Evolutionary conservation across 1,139 yeast species (phyloP).

Genomic region (Chernovozyma aurita): DNA sequence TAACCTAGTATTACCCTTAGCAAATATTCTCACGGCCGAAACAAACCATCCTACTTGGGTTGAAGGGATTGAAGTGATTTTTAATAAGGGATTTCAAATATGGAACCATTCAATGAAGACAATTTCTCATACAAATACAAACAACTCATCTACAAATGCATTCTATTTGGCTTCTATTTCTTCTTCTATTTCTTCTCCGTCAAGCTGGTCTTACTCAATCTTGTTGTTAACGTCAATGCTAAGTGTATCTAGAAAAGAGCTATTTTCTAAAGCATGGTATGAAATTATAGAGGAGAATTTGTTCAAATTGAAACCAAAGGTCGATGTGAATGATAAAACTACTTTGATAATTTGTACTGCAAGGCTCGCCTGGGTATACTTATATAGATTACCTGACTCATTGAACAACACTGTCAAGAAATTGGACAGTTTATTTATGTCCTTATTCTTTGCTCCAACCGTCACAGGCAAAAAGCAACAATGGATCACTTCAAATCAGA

Average conservation of each 20-base stretch:
- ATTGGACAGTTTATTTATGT: constrained; percentile 46
- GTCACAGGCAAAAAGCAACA: constrained; percentile 56
- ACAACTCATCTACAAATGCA: constrained; percentile 3
- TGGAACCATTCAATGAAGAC: constrained; percentile 24
- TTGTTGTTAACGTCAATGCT: constrained; percentile 69
- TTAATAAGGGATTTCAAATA: constrained; percentile 41
- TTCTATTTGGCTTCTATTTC: neutral
- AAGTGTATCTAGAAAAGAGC: constrained; percentile 75
- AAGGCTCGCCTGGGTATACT: constrained; percentile 82
- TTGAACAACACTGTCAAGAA: constrained; percentile 75
- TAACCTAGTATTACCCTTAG: constrained; percentile 72
- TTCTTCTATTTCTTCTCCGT: constrained; percentile 1
- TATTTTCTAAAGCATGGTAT: constrained; percentile 76
- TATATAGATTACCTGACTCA: constrained; percentile 84
- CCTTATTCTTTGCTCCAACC: constrained; percentile 45
- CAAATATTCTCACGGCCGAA: constrained; percentile 86
- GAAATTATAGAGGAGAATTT: constrained; percentile 52
- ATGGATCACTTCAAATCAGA: constrained; percentile 63
- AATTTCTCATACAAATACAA: neutral
- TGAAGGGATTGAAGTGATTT: constrained; percentile 65
- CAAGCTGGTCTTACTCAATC: constrained; percentile 64
- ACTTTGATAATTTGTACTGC: constrained; percentile 64
- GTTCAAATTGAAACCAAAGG: constrained; percentile 34
- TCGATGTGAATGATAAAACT: constrained; percentile 53
- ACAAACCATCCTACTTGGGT: constrained; percentile 96